phyloP scores from a whole-genome alignment of 2,329 filamentous ascomycete genomes.

The Cadophora malorum region DNA sequence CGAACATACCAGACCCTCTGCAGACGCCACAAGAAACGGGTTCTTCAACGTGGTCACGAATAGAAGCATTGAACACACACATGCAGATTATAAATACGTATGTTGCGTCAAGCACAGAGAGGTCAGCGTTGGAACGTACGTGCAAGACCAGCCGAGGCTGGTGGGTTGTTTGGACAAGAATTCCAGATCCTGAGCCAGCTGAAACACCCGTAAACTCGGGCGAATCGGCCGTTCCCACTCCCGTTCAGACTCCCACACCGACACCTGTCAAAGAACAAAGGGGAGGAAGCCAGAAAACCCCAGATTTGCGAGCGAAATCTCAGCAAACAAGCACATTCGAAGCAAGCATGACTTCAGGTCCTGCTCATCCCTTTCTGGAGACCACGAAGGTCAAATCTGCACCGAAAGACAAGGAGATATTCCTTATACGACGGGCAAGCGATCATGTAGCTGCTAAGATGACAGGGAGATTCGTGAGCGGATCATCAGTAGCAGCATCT shows the following conservation, averaged over 20 bases:
- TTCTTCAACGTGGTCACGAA: slow-evolving; percentile 58
- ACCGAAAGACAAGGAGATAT: slow-evolving; percentile 60
- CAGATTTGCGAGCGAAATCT: slow-evolving; percentile 20
- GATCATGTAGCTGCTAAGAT: slow-evolving; percentile 50
- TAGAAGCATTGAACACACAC: slow-evolving; percentile 70
- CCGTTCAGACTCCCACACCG: background rate
- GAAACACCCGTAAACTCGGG: background rate
- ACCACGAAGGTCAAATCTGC: slow-evolving; percentile 2
- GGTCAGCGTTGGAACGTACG: slow-evolving; percentile 62
- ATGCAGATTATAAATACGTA: slow-evolving; percentile 67
- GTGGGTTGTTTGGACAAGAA: slow-evolving; percentile 72
- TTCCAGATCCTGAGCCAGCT: slow-evolving; percentile 50
- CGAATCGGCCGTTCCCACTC: slow-evolving; percentile 23
- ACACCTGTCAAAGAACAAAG: slow-evolving; percentile 26
- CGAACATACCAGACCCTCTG: slow-evolving; percentile 64
- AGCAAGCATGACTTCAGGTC: slow-evolving; percentile 36
- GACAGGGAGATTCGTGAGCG: slow-evolving; percentile 32
- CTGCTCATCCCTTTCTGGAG: slow-evolving; percentile 43
- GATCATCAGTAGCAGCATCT: slow-evolving; percentile 44
- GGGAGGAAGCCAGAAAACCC: slow-evolving; percentile 14
- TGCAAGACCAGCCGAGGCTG: slow-evolving; percentile 71
- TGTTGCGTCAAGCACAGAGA: slow-evolving; percentile 51
- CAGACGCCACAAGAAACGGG: slow-evolving; percentile 38
- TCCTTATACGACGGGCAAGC: slow-evolving; percentile 65
- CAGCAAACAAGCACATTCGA: slow-evolving; percentile 28